Conservation (phyloP, 2,329 filamentous ascomycete species). For the Penicillium oxalicum region DNA sequence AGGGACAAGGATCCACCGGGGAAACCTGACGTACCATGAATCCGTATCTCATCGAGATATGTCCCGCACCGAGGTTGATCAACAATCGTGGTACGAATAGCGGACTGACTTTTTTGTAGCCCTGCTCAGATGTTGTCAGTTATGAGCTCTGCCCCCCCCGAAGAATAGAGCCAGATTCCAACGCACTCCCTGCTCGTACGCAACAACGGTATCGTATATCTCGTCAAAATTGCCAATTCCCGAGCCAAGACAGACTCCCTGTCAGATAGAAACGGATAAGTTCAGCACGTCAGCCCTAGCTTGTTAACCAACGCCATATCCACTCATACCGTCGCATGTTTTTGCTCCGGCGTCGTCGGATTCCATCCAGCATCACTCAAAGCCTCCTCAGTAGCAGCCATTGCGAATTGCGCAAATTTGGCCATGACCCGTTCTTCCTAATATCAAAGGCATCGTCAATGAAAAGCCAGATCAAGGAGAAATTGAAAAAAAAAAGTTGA, state of each 20-base stretch:
- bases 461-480: not conserved
- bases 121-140: slow-evolving; percentile 47
- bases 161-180: not conserved
- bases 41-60: slow-evolving; percentile 87
- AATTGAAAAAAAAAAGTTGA: not conserved
- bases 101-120: slow-evolving; percentile 88
- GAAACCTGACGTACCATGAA: slow-evolving; percentile 51
- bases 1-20: too few relatives aligned
- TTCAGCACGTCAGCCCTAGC: slow-evolving; percentile 5
- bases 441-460: not conserved
- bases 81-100: slow-evolving; percentile 88
- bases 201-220: slow-evolving; percentile 75
- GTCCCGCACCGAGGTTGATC: slow-evolving; percentile 91
- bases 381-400: slow-evolving; percentile 81
- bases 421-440: slow-evolving; percentile 74
- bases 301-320: not conserved
- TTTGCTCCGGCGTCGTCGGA: slow-evolving; percentile 54
- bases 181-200: slow-evolving; percentile 65
- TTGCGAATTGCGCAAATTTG: slow-evolving; percentile 84
- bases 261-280: not conserved
- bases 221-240: slow-evolving; percentile 93
- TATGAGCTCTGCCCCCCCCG: not conserved
- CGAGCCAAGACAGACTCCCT: slow-evolving; percentile 87
- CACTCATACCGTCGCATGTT: slow-evolving; percentile 59
- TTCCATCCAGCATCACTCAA: slow-evolving; percentile 75